Conservation (phyloP, 2,329 filamentous ascomycete genomes). For the Trichoderma atroviride region DNA sequence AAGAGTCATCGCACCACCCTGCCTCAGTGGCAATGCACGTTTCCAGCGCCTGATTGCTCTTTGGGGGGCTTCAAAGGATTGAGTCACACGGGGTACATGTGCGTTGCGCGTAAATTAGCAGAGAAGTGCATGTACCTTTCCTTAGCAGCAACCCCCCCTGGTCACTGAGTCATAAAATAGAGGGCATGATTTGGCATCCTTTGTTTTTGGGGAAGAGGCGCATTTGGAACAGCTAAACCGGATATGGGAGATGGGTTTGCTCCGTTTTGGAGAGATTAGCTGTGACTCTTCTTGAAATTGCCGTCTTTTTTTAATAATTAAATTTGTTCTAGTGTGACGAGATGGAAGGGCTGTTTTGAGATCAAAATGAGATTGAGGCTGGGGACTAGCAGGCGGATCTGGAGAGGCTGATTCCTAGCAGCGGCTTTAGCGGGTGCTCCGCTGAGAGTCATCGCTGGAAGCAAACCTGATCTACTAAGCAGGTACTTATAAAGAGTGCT, state of each 20-base stretch:
- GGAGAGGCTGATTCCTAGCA: not conserved
- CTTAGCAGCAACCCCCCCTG: not conserved
- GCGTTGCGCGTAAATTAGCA: not conserved
- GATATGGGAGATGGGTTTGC: not conserved
- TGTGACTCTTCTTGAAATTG: not conserved
- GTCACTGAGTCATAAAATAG: conserved; percentile 2
- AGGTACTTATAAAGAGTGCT: conserved; percentile 17
- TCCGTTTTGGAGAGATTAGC: too few relatives aligned
- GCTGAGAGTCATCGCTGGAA: conserved; percentile 2
- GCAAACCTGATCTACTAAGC: not conserved
- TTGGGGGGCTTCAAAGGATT: not conserved
- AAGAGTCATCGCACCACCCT: not conserved
- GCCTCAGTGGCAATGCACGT: conserved; percentile 11
- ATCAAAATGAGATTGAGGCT: not conserved
- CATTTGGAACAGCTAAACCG: not conserved
- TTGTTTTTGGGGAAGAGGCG: not conserved
- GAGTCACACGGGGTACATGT: conserved; percentile 8
- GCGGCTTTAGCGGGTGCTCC: not conserved
- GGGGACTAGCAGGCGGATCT: not conserved
- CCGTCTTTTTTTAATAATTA: not conserved
- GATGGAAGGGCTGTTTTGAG: not conserved
- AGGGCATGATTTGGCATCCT: not conserved
- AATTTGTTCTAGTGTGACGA: not conserved
- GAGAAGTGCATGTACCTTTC: not conserved
- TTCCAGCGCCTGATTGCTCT: not conserved